Evolutionary conservation across 1,284 basidiomycete species (phyloP), one percentile per base, ranked within the genome.

Genomic region (Ustilago sp.): DNA sequence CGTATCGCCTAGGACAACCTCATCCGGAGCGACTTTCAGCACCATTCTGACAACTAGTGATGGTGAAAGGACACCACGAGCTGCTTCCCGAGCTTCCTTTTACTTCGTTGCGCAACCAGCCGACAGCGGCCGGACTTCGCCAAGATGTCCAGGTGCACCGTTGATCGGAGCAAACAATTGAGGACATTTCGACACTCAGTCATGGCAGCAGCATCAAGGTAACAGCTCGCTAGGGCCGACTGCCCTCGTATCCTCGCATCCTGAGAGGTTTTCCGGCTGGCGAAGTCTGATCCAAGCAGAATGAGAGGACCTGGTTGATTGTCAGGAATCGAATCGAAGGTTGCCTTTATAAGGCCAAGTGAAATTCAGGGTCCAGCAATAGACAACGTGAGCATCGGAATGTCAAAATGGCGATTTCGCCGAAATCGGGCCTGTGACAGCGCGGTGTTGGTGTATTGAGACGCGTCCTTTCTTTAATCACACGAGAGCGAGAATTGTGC

Each of bases 131-230:
- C 55, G 47, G 8, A 53, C 60, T 19, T 64, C 68, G 3, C 38
- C 43, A 19, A 45, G n/a, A 36, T 75, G 68, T 31, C 64, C 73
- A 0, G 73, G 73, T 9, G 73, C 73, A n/a, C 73, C 73, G 17
- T 32, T 70, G 41, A 71, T 75, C 17, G 73, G 68, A 8, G 48
- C 48, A 3, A 50, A 60, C n/a, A 52, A 28, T n/a, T 55, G 61
- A 3, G 68, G 61, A 0, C 68, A 75, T 32, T 71, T 75, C 31
- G 68, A 59, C 32, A 63, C 57, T 1, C 64, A 59, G 36, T 12
- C 45, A 4, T 67, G 68, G 73, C 63, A 65, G 15, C 19, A 63
- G 7, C 47, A 50, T 13, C 36, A 19, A 13, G 32, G 23, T n/a
- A 13, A 47, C 2, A n/a, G 39, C 19, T 68, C 73, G 2, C 36